Evolutionary conservation across 2,329 filamentous ascomycete species (phyloP).

Genomic region (Coniosporium tulheliwenetii): DNA sequence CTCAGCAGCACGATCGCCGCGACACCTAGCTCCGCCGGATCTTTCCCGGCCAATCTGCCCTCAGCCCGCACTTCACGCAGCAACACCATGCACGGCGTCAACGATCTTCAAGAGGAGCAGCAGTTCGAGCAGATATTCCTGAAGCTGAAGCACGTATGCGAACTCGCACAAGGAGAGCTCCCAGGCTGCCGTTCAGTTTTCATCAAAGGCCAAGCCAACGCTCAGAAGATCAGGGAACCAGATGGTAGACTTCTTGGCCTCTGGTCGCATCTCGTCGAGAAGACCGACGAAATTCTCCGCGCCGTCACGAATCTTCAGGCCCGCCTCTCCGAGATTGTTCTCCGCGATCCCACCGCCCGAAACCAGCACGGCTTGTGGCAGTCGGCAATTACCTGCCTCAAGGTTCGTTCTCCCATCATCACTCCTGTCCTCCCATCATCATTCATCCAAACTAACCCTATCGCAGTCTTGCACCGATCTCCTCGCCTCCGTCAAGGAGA

Average conservation of each 20-base stretch:
- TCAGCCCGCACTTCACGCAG: conserved; percentile 33
- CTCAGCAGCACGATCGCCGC: conserved; percentile 29
- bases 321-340: conserved; percentile 62
- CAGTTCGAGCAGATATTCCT: conserved; percentile 73
- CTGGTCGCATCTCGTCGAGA: conserved; percentile 57
- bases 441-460: neutral
- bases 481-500: conserved; percentile 41
- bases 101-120: conserved; percentile 58
- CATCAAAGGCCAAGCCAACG: conserved; percentile 43
- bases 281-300: conserved; percentile 54
- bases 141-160: conserved; percentile 57
- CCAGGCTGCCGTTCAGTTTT: conserved; percentile 57
- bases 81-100: conserved; percentile 42
- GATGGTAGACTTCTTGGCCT: conserved; percentile 38
- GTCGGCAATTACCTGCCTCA: conserved; percentile 60
- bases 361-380: conserved; percentile 48
- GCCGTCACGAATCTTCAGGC: conserved; percentile 58
- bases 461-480: conserved; percentile 49
- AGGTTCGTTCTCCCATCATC: conserved; percentile 18
- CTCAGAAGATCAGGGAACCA: conserved; percentile 42
- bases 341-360: conserved; percentile 68
- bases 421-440: conserved; percentile 3
- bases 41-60: conserved; percentile 42
- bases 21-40: conserved; percentile 75
- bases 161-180: conserved; percentile 55